These are phyloP conservation scores for Fragaria ananassa DNA, from an alignment of 306 rosid genomes.

Conservation along the genomic window DNA sequence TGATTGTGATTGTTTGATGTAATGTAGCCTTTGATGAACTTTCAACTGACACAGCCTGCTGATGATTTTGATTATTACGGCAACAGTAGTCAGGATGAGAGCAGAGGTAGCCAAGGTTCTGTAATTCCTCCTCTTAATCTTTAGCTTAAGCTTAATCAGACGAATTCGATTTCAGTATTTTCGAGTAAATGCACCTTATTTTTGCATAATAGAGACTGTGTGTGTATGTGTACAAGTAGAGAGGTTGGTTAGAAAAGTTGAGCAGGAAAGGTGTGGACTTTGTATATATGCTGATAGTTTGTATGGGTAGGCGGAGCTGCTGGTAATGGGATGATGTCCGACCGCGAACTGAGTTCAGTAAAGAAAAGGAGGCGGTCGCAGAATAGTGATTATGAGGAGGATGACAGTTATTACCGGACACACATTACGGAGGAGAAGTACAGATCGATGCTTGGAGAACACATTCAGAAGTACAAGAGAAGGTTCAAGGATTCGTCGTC, in stretches of 20 bases:
- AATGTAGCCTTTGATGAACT: constrained; percentile 90
- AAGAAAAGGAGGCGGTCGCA: constrained; percentile 62
- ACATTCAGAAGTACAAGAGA: constrained; percentile 79
- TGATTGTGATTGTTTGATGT: constrained; percentile 22
- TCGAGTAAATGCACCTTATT: background rate
- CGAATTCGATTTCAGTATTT: constrained; percentile 16
- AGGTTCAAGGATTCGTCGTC: constrained; percentile 71
- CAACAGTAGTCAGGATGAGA: constrained; percentile 98
- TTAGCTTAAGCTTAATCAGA: constrained; percentile 17
- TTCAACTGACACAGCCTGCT: constrained; percentile 83
- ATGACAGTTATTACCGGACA: constrained; percentile 46
- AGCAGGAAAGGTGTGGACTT: constrained; percentile 19
- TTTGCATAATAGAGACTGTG: background rate
- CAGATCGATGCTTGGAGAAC: constrained; percentile 93
- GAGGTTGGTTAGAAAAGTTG: background rate
- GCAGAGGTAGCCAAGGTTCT: constrained; percentile 90
- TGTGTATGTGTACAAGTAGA: background rate
- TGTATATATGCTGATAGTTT: constrained; percentile 9
- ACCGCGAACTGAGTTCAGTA: constrained; percentile 47
- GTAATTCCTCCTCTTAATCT: constrained; percentile 9
- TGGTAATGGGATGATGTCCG: constrained; percentile 61
- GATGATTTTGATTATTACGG: constrained; percentile 90
- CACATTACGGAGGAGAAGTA: constrained; percentile 76
- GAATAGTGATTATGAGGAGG: constrained; percentile 68
- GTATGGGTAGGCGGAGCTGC: constrained; percentile 52